These are phyloP conservation scores for Aureobasidium sp. DNA, from an alignment of 2,329 filamentous ascomycete species.

Conservation along the genomic window DNA sequence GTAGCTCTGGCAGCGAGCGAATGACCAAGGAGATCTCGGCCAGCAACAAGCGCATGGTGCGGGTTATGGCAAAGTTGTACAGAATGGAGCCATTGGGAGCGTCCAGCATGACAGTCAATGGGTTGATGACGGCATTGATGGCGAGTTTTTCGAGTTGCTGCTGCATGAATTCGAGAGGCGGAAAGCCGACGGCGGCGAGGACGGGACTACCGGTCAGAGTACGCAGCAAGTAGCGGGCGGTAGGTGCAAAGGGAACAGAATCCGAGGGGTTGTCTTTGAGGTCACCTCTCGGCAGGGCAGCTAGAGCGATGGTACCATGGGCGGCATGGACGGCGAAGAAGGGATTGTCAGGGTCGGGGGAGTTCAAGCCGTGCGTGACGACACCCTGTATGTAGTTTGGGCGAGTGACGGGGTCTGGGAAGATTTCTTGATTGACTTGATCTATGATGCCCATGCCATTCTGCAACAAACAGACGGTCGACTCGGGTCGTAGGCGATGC, in stretches of 20 bases:
- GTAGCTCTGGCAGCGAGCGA: constrained; percentile 65
- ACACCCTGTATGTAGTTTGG: constrained; percentile 73
- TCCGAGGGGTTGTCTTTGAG: constrained; percentile 13
- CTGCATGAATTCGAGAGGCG: constrained; percentile 56
- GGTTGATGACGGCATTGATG: constrained; percentile 69
- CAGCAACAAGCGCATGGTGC: constrained; percentile 63
- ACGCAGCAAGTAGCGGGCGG: constrained; percentile 55
- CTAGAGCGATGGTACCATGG: constrained; percentile 52
- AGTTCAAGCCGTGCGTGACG: constrained; percentile 52
- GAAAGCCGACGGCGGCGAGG: constrained; percentile 54
- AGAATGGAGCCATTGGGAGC: constrained; percentile 65
- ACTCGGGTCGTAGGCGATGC: constrained; percentile 58
- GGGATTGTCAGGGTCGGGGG: constrained; percentile 29
- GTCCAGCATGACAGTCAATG: constrained; percentile 73
- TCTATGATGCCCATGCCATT: constrained; percentile 83
- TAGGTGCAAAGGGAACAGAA: constrained; percentile 31
- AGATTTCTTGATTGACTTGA: constrained; percentile 62
- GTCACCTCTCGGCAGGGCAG: constrained; percentile 41
- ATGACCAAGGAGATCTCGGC: constrained; percentile 69
- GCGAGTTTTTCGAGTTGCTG: constrained; percentile 74
- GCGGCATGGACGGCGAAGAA: constrained; percentile 54
- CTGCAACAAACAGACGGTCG: constrained; percentile 69
- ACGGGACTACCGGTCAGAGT: constrained; percentile 56
- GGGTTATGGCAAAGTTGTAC: constrained; percentile 57
- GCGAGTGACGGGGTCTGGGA: constrained; percentile 55